Evolutionary conservation across 2,329 filamentous ascomycete genomes (phyloP).

Genomic region (Incumbomyces delicatus): DNA sequence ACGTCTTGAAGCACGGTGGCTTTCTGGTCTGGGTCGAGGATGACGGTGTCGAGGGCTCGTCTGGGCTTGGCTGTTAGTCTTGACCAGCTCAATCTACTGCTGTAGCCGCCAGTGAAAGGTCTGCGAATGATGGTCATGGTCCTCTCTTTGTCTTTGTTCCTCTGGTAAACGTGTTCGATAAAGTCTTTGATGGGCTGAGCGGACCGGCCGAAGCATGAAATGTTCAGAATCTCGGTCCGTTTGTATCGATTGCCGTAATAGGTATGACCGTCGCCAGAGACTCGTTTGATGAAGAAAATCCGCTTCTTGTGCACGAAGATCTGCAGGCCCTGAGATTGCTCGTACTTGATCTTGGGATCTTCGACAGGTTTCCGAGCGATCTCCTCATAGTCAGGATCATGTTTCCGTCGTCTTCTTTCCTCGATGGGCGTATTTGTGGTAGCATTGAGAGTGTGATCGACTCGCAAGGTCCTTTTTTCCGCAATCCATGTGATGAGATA

Average conservation of each 20-base stretch:
- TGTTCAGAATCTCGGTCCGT: slow-evolving; percentile 13
- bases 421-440: slow-evolving; percentile 16
- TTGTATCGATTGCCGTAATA: slow-evolving; percentile 19
- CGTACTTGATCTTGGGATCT: slow-evolving; percentile 20
- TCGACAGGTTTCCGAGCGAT: slow-evolving; percentile 10
- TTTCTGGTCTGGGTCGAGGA: slow-evolving; percentile 17
- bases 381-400: slow-evolving; percentile 18
- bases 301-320: slow-evolving; percentile 17
- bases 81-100: slow-evolving; percentile 18
- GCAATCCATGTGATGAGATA: slow-evolving; percentile 17
- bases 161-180: slow-evolving; percentile 16
- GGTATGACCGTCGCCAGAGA: slow-evolving; percentile 17
- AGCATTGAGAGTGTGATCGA: slow-evolving; percentile 18
- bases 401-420: slow-evolving; percentile 8
- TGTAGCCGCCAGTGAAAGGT: slow-evolving; percentile 16
- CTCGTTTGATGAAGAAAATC: slow-evolving; percentile 14
- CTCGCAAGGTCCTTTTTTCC: slow-evolving; percentile 15
- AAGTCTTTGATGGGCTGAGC: slow-evolving; percentile 18
- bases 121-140: slow-evolving; percentile 18
- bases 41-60: slow-evolving; percentile 18
- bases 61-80: slow-evolving; percentile 17
- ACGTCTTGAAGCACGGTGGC: slow-evolving; percentile 15
- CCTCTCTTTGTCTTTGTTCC: slow-evolving; percentile 20
- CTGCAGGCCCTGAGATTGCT: slow-evolving; percentile 19
- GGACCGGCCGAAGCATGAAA: slow-evolving; percentile 18